phyloP scores from a whole-genome alignment of 176 grass and related monocot genomes.

The Oryza longistaminata region DNA sequence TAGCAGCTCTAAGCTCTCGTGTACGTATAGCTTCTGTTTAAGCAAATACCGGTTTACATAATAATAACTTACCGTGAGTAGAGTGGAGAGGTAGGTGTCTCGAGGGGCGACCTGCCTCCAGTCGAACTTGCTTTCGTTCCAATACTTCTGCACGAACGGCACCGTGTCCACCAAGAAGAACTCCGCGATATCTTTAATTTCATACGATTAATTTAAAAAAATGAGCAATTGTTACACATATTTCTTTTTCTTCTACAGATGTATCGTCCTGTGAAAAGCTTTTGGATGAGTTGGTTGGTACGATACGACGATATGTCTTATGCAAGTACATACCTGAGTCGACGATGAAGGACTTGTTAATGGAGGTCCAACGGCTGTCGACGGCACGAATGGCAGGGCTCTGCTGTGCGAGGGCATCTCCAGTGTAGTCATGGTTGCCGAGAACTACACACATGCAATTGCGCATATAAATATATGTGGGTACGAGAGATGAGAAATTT shows the following conservation, averaged over 20 bases:
- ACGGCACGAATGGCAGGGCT: conserved; percentile 35
- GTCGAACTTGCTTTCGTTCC: conserved; percentile 73
- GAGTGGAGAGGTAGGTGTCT: conserved; percentile 56
- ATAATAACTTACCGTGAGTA: conserved; percentile 41
- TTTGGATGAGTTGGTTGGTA: not conserved
- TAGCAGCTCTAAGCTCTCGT: too few species aligned
- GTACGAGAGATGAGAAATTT: too few species aligned
- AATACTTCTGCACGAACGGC: conserved; percentile 77
- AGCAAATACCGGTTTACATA: too few species aligned
- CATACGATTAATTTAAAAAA: not conserved
- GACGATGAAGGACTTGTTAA: conserved; percentile 51
- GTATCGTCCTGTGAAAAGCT: fast-evolving
- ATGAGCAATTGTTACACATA: not conserved
- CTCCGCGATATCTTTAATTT: conserved; percentile 44
- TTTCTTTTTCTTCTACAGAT: fast-evolving
- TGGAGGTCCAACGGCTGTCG: conserved; percentile 39
- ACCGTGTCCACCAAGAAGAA: conserved; percentile 87
- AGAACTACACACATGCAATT: conserved; percentile 22
- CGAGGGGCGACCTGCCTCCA: conserved; percentile 84
- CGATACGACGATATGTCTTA: not conserved
- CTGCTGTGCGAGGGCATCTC: conserved; percentile 48
- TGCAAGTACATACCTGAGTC: conserved; percentile 14
- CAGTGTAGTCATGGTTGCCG: conserved; percentile 46
- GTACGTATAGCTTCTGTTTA: too few species aligned
- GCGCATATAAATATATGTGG: too few species aligned